Evolutionary conservation across 2,329 filamentous ascomycete genomes (phyloP).

Genomic region (Curvularia eragrostidis): DNA sequence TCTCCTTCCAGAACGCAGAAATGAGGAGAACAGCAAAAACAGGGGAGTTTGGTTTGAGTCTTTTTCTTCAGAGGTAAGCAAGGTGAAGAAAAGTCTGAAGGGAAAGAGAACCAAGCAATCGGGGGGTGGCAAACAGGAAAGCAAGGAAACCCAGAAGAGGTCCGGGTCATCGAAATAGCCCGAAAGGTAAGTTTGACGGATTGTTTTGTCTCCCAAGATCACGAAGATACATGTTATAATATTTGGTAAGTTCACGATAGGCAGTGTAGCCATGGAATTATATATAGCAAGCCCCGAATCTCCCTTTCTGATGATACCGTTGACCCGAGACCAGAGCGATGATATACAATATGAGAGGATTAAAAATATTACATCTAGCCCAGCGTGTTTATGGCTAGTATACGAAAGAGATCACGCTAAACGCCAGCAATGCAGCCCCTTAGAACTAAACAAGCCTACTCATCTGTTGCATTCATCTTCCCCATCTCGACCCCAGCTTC

Average conservation of each 20-base stretch:
- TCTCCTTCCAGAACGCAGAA: not conserved
- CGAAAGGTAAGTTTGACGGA: no score
- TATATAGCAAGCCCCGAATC: not conserved
- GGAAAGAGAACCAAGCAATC: not conserved
- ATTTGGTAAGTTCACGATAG: not conserved
- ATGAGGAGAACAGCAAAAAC: not conserved
- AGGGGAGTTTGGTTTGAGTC: not conserved
- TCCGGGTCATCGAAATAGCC: not conserved
- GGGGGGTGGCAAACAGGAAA: no score
- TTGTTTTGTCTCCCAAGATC: no score
- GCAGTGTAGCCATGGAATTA: not conserved
- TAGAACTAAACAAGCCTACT: not conserved
- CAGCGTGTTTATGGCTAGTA: not conserved
- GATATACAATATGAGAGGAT: not conserved
- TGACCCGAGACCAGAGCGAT: not conserved
- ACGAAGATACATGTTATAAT: no score
- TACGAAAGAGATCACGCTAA: not conserved
- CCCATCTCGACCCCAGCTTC: conserved; percentile 40
- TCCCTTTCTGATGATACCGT: not conserved
- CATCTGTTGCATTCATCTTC: conserved; percentile 31
- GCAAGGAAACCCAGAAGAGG: not conserved
- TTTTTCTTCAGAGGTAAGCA: not conserved
- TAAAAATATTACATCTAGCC: not conserved
- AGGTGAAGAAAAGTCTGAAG: not conserved
- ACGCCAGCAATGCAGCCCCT: not conserved